Conservation (phyloP, 1,284 basidiomycete species). For the Tilletia setariae region DNA sequence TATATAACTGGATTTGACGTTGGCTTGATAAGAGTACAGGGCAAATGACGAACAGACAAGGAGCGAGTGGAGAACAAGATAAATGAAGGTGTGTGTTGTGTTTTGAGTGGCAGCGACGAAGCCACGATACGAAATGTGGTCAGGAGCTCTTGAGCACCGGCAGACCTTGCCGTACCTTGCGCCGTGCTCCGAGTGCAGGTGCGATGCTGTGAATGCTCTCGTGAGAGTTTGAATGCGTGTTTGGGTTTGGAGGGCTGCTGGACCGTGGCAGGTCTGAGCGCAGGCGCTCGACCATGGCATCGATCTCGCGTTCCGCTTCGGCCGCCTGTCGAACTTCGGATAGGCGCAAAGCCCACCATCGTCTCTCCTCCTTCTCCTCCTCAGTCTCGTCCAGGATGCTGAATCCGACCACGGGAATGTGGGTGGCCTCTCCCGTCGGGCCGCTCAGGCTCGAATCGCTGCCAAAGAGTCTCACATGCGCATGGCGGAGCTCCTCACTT, state of each 20-base stretch:
- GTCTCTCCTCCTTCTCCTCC: slow-evolving; percentile 20
- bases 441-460: background rate
- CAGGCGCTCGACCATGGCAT: slow-evolving; percentile 17
- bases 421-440: background rate
- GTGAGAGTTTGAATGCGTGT: background rate
- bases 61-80: too few species aligned
- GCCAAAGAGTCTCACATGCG: background rate
- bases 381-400: slow-evolving; percentile 17
- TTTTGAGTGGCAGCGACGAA: too few species aligned
- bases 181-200: background rate
- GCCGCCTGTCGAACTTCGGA: slow-evolving; percentile 15
- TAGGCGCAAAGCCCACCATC: slow-evolving; percentile 21
- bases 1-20: too few species aligned
- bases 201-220: background rate
- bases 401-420: slow-evolving; percentile 1
- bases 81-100: too few species aligned
- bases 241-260: background rate
- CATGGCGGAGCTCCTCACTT: slow-evolving; percentile 15
- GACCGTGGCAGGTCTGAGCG: background rate
- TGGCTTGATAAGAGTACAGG: too few species aligned
- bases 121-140: too few species aligned
- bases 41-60: too few species aligned
- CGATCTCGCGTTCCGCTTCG: slow-evolving; percentile 18
- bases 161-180: background rate
- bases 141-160: background rate